Base-by-base conservation (phyloP, 176 grass and related monocot species). In the Metroxylon sagu region DNA sequence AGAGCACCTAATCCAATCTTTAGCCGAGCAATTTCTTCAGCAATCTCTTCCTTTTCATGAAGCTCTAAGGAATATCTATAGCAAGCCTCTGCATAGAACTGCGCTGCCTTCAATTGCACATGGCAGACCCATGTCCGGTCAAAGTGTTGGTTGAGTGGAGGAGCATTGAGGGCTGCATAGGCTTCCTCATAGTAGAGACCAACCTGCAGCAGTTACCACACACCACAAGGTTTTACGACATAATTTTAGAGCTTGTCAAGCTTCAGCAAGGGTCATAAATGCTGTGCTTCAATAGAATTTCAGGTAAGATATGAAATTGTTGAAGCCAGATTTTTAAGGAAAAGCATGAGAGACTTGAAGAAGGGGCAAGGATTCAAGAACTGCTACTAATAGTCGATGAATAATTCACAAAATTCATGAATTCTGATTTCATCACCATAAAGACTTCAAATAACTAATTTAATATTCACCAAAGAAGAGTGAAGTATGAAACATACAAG, bases 101-200 rank as follows among this genome's bases (percentile, higher is more conserved):
- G 94, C 70, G 85, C 85, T 29, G 94, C 81, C 82, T 98, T 98
- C 31, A 98, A 60, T 71, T 98, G 94, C 53, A 98, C 81, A 83
- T 98, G 88, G 56, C 85, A 74, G 6, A 98, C 82, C 94, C 94
- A 98, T 59, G 94, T 81, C 77, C 80, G 91, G 49, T 98, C 94
- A 4, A 98, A 98, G 76, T 93, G 88, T 61, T 88, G 87, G 60
- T 66, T 98, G 59, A 98, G 88, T 16, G 74, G 76, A 81, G 88
- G 6, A 51, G 68, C 60, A 52, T 70, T 86, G 19, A 98, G 76
- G 61, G 83, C 59, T 64, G 88, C 94, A 52, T 85, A 89, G 52
- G 94, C 82, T 80, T 98, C 94, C 67, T 98, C 94, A 1, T 98
- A 98, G 75, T 81, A 93, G 68, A 98, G 52, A 35, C 94, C 94